phyloP scores from a whole-genome alignment of 345 rosid genomes.

The Eucalyptus cloeziana region DNA sequence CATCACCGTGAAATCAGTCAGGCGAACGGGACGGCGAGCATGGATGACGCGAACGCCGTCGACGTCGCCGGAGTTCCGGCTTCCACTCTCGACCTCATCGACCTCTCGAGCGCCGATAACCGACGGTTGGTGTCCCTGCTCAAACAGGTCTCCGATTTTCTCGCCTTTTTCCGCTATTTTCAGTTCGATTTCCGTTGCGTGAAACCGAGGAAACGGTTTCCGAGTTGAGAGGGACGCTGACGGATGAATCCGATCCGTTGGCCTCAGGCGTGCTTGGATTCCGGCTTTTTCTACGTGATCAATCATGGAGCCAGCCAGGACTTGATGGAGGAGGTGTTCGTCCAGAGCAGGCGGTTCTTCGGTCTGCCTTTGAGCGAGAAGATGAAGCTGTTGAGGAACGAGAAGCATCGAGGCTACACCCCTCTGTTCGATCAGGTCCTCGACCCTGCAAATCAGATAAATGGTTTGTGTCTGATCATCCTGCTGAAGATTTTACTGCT shows the following conservation, averaged over 20 bases:
- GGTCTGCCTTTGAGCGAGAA: conserved; percentile 38
- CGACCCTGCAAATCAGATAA: conserved; percentile 50
- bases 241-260: background rate
- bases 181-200: background rate
- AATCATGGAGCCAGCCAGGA: conserved; percentile 66
- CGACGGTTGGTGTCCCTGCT: conserved; percentile 24
- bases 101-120: conserved; percentile 28
- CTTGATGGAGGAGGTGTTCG: conserved; percentile 46
- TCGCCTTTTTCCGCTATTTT: background rate
- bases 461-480: conserved; percentile 6
- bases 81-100: conserved; percentile 27
- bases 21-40: background rate
- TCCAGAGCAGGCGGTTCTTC: conserved; percentile 47
- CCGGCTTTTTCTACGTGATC: conserved; percentile 65
- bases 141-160: conserved; percentile 18
- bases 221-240: background rate
- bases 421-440: conserved; percentile 54
- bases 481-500: background rate
- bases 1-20: background rate
- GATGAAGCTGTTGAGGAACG: conserved; percentile 55
- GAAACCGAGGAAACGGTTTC: background rate
- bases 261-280: conserved; percentile 60
- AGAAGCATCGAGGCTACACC: conserved; percentile 63
- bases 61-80: conserved; percentile 1
- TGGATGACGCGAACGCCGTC: background rate